Evolutionary conservation across 2,329 filamentous ascomycete species (phyloP).

Genomic region (Xenosphaeropsis pyriputrescens): DNA sequence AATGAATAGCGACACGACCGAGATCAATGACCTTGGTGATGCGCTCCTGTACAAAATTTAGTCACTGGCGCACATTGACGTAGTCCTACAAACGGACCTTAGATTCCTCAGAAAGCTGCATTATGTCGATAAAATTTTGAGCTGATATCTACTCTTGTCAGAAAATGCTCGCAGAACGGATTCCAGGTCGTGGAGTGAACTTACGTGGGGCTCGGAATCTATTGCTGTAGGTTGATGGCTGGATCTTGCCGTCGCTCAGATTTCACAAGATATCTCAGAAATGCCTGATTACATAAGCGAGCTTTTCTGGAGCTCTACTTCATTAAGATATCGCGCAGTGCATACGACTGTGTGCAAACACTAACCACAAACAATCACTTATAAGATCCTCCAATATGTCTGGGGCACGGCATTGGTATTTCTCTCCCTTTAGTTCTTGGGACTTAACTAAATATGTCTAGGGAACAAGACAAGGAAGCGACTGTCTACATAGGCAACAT

Average conservation of each 20-base stretch:
- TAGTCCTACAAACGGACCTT: constrained; percentile 46
- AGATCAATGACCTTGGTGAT: constrained; percentile 94
- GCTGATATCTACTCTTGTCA: constrained; percentile 3
- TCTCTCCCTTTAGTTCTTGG: constrained; percentile 1
- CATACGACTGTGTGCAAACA: too few relatives aligned
- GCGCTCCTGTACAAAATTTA: constrained; percentile 56
- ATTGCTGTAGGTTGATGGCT: constrained; percentile 1
- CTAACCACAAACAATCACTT: too few relatives aligned
- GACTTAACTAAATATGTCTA: constrained; percentile 21
- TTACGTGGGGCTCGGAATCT: neutral
- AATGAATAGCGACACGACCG: constrained; percentile 87
- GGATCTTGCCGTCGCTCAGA: constrained; percentile 6
- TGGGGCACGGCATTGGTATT: constrained; percentile 53
- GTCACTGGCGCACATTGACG: constrained; percentile 2
- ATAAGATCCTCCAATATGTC: constrained; percentile 20
- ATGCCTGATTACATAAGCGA: constrained; percentile 5
- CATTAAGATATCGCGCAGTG: too few relatives aligned
- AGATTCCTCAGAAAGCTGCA: constrained; percentile 78
- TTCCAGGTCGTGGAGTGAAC: neutral
- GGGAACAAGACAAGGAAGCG: constrained; percentile 96
- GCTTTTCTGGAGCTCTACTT: constrained; percentile 2
- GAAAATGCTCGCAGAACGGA: constrained; percentile 4
- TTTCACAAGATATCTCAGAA: constrained; percentile 1
- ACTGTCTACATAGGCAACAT: constrained; percentile 98
- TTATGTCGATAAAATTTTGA: constrained; percentile 8